Conservation (phyloP, 2,329 filamentous ascomycete species). For the Hypocrella siamensis region DNA sequence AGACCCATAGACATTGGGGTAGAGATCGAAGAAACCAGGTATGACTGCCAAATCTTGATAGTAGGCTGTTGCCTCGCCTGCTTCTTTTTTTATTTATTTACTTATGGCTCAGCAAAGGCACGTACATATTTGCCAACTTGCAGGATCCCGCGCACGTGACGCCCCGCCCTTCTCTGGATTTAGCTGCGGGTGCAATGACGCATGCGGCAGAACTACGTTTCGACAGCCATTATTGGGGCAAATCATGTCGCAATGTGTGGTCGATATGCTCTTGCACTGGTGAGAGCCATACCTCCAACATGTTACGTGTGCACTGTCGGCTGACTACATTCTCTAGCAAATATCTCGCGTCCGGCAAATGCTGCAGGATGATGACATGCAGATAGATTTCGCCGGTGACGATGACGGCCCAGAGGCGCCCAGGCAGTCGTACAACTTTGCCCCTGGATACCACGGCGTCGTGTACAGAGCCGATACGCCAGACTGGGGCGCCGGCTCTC, state of each 20-base stretch:
- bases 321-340: constrained; percentile 33
- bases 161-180: too few species aligned
- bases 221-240: background rate
- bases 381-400: constrained; percentile 54
- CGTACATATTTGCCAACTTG: too few species aligned
- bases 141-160: too few species aligned
- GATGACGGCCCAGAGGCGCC: constrained; percentile 37
- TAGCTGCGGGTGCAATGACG: too few species aligned
- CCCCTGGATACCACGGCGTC: constrained; percentile 70
- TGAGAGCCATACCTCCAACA: constrained; percentile 6
- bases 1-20: too few species aligned
- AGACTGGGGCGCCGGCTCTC: constrained; percentile 38
- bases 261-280: constrained; percentile 19
- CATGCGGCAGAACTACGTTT: too few species aligned
- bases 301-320: background rate
- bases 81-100: too few species aligned
- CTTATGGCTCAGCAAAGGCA: too few species aligned
- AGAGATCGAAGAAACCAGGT: too few species aligned
- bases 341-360: constrained; percentile 60
- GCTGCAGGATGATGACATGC: constrained; percentile 60
- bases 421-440: constrained; percentile 80
- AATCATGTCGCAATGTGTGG: constrained; percentile 16
- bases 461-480: constrained; percentile 68
- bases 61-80: too few species aligned
- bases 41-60: too few species aligned